These are phyloP conservation scores for Backusella circina DNA, from an alignment of 192 early-diverging fungal genomes.

Conservation along the genomic window DNA sequence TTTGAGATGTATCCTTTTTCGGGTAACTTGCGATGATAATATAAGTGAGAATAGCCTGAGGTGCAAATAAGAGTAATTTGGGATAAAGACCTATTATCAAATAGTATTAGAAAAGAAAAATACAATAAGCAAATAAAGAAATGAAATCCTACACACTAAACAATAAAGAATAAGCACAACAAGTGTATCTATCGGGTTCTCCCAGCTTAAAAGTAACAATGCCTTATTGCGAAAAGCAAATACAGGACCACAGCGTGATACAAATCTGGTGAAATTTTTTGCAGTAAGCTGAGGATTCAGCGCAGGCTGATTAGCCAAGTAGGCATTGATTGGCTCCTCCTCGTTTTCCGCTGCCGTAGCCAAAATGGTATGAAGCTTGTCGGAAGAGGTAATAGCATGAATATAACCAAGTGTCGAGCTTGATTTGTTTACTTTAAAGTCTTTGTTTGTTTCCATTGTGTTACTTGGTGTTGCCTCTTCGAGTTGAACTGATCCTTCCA, in stretches of 20 bases:
- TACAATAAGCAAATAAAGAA: background rate
- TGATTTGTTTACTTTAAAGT: background rate
- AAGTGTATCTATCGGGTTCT: constrained; percentile 58
- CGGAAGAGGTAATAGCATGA: background rate
- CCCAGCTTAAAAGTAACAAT: constrained; percentile 64
- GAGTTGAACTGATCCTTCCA: background rate
- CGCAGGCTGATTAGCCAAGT: constrained; percentile 23
- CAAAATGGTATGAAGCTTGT: constrained; percentile 1
- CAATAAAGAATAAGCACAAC: constrained; percentile 47
- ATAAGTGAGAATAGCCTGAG: background rate
- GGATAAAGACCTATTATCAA: constrained; percentile 4
- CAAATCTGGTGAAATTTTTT: constrained; percentile 67
- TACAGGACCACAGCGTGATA: constrained; percentile 57
- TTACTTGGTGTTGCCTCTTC: background rate
- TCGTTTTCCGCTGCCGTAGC: background rate
- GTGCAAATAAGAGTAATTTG: background rate
- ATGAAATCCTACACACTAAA: constrained; percentile 45
- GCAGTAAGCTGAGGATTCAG: constrained; percentile 65
- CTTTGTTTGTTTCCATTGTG: background rate
- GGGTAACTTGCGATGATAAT: background rate
- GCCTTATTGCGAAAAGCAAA: constrained; percentile 62
- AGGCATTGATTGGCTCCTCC: constrained; percentile 40
- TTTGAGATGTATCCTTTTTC: background rate
- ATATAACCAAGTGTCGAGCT: background rate
- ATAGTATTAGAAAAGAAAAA: background rate